A percentile compares a stretch with the other conserved stretches of the same genome.
These are phyloP conservation scores for Wickerhamomyces bisporus DNA, from an alignment of 805 yeast species.

Conservation along the genomic window DNA sequence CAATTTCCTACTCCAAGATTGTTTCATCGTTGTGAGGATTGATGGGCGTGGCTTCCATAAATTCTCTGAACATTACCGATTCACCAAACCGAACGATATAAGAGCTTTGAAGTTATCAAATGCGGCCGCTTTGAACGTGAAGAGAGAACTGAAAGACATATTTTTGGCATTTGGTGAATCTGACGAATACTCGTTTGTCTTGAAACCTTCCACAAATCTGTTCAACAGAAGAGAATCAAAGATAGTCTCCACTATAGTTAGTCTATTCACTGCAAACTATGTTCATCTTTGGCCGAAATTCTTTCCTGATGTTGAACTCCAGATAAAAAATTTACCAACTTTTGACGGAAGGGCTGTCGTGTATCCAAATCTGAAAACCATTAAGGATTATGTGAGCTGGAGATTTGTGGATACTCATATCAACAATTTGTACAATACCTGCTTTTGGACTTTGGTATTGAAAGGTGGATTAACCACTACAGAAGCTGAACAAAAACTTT, in stretches of 20 bases:
- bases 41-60: conserved; percentile 95
- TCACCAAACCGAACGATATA: conserved; percentile 83
- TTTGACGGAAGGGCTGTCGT: conserved; percentile 89
- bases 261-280: conserved; percentile 76
- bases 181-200: conserved; percentile 86
- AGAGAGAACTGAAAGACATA: conserved; percentile 65
- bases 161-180: conserved; percentile 89
- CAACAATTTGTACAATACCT: conserved; percentile 87
- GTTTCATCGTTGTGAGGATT: conserved; percentile 76
- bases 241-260: conserved; percentile 74
- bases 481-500: conserved; percentile 73
- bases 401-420: conserved; percentile 96
- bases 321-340: conserved; percentile 61
- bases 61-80: conserved; percentile 66
- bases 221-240: conserved; percentile 83
- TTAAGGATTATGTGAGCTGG: conserved; percentile 89
- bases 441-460: conserved; percentile 81
- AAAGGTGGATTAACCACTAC: conserved; percentile 65
- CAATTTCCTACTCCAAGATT: conserved; percentile 65
- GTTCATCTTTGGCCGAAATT: conserved; percentile 57
- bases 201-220: conserved; percentile 55
- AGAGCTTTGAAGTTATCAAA: conserved; percentile 80
- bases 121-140: conserved; percentile 62
- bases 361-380: conserved; percentile 58
- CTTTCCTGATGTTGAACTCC: conserved; percentile 43